phyloP scores from a whole-genome alignment of 441 rosid genomes.

The Adansonia gregorii region DNA sequence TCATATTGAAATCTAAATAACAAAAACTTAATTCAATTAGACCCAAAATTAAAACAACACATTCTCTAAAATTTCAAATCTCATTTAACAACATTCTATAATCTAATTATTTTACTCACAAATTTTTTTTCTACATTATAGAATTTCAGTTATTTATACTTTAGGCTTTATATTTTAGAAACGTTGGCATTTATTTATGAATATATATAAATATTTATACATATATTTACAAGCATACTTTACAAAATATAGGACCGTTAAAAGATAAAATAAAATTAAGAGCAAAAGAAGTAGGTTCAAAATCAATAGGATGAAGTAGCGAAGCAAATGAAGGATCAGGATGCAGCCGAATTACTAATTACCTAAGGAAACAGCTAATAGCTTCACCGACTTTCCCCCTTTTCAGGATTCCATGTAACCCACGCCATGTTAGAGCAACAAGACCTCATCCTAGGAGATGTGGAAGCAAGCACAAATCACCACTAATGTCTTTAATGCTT shows the following conservation, averaged over 20 bases:
- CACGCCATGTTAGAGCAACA: slow-evolving; percentile 78
- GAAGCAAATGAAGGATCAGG: not conserved
- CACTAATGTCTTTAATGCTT: slow-evolving; percentile 70
- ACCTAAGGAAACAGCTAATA: slow-evolving; percentile 92
- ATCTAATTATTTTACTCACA: too few species aligned
- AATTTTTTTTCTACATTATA: too few species aligned
- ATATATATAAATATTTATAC: not conserved
- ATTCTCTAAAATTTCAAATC: too few species aligned
- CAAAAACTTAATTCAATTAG: too few species aligned
- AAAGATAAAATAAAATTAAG: not conserved
- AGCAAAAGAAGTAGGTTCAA: not conserved
- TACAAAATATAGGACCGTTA: not conserved
- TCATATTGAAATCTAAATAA: too few species aligned
- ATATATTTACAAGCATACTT: not conserved
- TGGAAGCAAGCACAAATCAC: slow-evolving; percentile 89
- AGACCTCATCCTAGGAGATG: slow-evolving; percentile 94
- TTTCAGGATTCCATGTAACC: slow-evolving; percentile 57
- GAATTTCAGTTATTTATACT: too few species aligned
- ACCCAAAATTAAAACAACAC: too few species aligned
- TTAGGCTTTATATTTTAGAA: not conserved
- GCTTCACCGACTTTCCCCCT: slow-evolving; percentile 85
- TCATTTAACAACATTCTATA: too few species aligned
- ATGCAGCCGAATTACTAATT: slow-evolving; percentile 14
- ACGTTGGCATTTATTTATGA: not conserved
- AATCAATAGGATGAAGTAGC: not conserved